Base-by-base conservation (phyloP, 208 protist genomes). In the Crithidia thermophila region DNA sequence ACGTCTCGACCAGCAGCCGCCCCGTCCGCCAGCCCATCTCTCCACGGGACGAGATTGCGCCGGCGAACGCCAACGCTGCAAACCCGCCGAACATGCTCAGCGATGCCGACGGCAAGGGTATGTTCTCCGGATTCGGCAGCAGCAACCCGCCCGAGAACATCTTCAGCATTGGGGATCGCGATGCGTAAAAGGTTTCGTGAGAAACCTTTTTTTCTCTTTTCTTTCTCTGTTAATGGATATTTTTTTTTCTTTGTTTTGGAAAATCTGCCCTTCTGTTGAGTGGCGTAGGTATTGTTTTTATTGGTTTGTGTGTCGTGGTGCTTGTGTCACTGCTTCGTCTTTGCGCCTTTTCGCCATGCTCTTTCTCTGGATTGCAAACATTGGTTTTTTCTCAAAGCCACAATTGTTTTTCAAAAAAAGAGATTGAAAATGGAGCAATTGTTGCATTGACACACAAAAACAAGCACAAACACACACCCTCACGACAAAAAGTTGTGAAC, bases 101-200 rank as follows among this genome's bases (percentile, higher is more conserved):
- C 31, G 65, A 77, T 40, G 72, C 77, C 0, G 59, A 72, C 13
- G 81, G 50, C 14, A 71, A 87, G 60, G 81, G 81, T 34, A 67
- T 81, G 36, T 75, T 83, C 47, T 87, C 81, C 45, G 72, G 72
- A 11, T 77, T 83, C 53, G 77, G 75, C 33, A 83, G 61, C 46
- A 75, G 61, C 52, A 68, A 70, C 51, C 58, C 62, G 23, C 49
- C 66, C 1, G 59, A 82, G 37, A 79, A 87, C 46, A 81, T 87
- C 46, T 71, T 80, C 57, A 87, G 81, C 46, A 72, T 87, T 31
- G 77, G 72, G 23, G 68, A 79, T 39, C 67, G 50, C 39, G 74
- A 71, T 25, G 43, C 49, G 27, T 71, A 57, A 49, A 16, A 27
- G 27, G 20, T 45, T 49, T 50, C n/a, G n/a, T 45, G 20, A 59